Evolutionary conservation across 441 rosid genomes (phyloP).

Genomic region (Brassica hybrid): DNA sequence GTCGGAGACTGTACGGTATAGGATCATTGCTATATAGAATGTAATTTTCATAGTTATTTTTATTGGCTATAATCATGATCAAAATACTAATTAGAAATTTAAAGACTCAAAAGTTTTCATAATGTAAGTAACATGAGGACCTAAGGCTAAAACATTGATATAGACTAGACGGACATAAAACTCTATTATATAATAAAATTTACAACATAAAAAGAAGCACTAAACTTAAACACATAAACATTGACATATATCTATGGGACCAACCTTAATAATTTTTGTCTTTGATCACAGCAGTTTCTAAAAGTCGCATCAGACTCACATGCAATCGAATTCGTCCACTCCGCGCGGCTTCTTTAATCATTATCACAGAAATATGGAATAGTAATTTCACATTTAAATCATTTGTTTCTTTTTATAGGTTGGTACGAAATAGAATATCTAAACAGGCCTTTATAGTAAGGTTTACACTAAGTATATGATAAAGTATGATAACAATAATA

Average conservation of each 20-base stretch:
- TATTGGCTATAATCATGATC: not conserved
- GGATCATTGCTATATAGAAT: not conserved
- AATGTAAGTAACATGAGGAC: slow-evolving; percentile 9
- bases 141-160: not conserved
- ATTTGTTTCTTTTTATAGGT: slow-evolving; percentile 28
- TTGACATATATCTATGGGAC: slow-evolving; percentile 29
- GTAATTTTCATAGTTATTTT: not conserved
- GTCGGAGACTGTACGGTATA: not conserved
- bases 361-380: slow-evolving; percentile 32
- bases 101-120: not conserved
- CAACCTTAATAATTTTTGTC: slow-evolving; percentile 38
- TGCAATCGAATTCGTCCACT: slow-evolving; percentile 37
- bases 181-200: not conserved
- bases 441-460: not conserved
- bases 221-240: slow-evolving; percentile 29
- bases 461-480: not conserved
- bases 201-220: slow-evolving; percentile 7
- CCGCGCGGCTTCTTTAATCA: slow-evolving; percentile 43
- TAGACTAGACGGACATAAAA: not conserved
- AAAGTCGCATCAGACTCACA: slow-evolving; percentile 45
- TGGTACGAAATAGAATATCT: slow-evolving; percentile 35
- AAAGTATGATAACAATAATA: not conserved
- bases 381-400: slow-evolving; percentile 17
- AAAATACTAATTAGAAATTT: not conserved
- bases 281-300: slow-evolving; percentile 37